Evolutionary conservation across 2,329 filamentous ascomycete species (phyloP).

Genomic region (Chaetothyriales sp.): DNA sequence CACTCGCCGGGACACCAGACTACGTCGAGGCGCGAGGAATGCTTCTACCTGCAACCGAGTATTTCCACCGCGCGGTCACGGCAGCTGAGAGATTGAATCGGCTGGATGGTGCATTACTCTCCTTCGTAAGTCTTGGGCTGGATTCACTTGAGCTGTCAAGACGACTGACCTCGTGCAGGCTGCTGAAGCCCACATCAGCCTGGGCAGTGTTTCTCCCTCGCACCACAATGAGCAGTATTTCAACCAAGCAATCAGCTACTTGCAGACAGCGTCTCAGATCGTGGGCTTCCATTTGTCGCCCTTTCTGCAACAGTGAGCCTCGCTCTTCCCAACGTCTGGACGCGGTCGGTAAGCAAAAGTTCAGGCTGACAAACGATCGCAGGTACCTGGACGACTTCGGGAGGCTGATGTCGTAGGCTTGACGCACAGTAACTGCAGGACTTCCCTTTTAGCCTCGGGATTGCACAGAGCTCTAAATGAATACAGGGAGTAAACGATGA

Average conservation of each 20-base stretch:
- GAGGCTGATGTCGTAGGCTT: constrained; percentile 5
- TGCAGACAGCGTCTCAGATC: constrained; percentile 31
- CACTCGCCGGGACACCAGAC: constrained; percentile 26
- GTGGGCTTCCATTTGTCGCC: constrained; percentile 30
- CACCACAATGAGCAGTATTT: constrained; percentile 34
- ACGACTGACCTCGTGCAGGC: constrained; percentile 24
- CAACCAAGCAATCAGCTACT: constrained; percentile 32
- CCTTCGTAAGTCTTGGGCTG: constrained; percentile 24
- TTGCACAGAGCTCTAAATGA: too few relatives aligned
- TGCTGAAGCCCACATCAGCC: constrained; percentile 40
- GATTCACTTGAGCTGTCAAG: constrained; percentile 8
- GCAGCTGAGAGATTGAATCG: constrained; percentile 27
- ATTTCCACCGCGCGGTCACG: constrained; percentile 35
- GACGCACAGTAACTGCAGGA: too few relatives aligned
- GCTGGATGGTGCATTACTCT: constrained; percentile 31
- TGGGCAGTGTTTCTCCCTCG: constrained; percentile 37
- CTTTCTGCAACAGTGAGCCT: constrained; percentile 34
- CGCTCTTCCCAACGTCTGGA: not conserved
- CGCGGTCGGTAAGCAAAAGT: not conserved
- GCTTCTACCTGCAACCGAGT: constrained; percentile 39
- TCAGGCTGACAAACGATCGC: not conserved
- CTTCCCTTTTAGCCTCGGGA: too few relatives aligned
- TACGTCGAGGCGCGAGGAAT: constrained; percentile 41
- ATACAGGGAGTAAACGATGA: too few relatives aligned
- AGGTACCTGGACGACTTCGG: constrained; percentile 17